Evolutionary conservation across 805 yeast species (phyloP), one percentile per base, ranked within the genome.

Genomic region (Monosporozyma aerobia): DNA sequence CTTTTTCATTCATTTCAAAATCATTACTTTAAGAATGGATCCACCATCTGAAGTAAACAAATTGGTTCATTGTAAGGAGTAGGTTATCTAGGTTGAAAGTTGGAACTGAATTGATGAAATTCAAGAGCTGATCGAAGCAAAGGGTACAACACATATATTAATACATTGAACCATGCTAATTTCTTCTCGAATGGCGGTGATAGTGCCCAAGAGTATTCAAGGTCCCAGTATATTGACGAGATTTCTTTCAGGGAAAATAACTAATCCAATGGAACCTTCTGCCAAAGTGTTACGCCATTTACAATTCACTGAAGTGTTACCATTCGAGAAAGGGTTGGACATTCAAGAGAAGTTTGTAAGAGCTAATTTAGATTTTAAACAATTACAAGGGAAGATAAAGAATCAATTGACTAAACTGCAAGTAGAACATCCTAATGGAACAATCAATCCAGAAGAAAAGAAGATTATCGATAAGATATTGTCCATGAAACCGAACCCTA

Each of bases 401-500:
- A 67, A 67, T 32, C 76, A 74, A 53, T 65, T 74, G 48, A 59
- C 56, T 9, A 72, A 71, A 43, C 61, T 79, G 23, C 67, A 66
- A 3, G 62, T 62, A 1, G 75, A 75, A 58, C 75, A 76, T 13
- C 64, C 67, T 2, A 63, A 60, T 25, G 59, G 60, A 0, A 48
- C 54, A 4, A 57, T 80, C 41, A 74, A 74, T 51, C 77, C 75
- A 5, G 73, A 75, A 54, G 86, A 81, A 56, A 68, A 71, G 46
- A 71, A 63, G 14, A 63, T 80, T 25, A 54, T 81, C 30, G 64
- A 70, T 14, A 74, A 73, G 48, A 74, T 79, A 22, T 47, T 74
- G n/a, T 56, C 63, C 1, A 66, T 72, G 75, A 77, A 78, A 56
- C 85, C 88, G 1, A 69, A 72, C 35, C 92, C 96, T 0, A 76